A percentile compares a stretch with the other conserved stretches of the same genome.
These are phyloP conservation scores for Funneliformis caledonium DNA, from an alignment of 371 early-diverging fungal genomes.

Conservation along the genomic window DNA sequence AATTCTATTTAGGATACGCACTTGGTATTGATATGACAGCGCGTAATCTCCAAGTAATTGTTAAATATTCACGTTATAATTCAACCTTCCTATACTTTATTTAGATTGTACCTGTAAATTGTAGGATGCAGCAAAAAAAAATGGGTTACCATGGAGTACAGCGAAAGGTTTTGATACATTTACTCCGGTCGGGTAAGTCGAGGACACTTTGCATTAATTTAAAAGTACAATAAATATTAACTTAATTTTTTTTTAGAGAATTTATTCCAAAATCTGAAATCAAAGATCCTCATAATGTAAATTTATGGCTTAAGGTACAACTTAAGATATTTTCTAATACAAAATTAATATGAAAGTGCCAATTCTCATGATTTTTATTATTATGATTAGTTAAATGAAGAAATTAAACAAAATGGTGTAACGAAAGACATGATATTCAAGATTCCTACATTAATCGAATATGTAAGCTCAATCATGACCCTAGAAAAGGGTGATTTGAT, in stretches of 20 bases:
- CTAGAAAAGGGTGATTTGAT: constrained; percentile 8
- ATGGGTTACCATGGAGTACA: constrained; percentile 89
- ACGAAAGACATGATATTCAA: constrained; percentile 92
- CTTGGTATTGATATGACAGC: constrained; percentile 94
- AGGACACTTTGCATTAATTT: background rate
- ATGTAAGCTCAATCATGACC: constrained; percentile 10
- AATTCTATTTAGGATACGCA: constrained; percentile 71
- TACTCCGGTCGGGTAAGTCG: constrained; percentile 77
- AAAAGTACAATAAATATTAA: background rate
- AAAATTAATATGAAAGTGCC: too few relatives aligned
- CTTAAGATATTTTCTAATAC: too few relatives aligned
- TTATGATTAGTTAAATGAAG: constrained; percentile 63
- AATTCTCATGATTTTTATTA: background rate
- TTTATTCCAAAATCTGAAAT: constrained; percentile 80
- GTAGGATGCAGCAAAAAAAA: constrained; percentile 80
- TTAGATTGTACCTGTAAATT: background rate
- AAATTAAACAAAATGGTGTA: constrained; percentile 78
- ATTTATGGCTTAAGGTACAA: constrained; percentile 80
- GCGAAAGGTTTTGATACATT: constrained; percentile 97
- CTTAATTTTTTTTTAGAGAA: constrained; percentile 51
- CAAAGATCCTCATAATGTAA: constrained; percentile 72
- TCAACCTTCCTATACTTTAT: background rate
- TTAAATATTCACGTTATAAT: background rate
- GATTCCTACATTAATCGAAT: constrained; percentile 4
- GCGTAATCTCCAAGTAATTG: constrained; percentile 73